Evolutionary conservation across 768 basidiomycete species (phyloP).

Genomic region (Termitomyces sp.): DNA sequence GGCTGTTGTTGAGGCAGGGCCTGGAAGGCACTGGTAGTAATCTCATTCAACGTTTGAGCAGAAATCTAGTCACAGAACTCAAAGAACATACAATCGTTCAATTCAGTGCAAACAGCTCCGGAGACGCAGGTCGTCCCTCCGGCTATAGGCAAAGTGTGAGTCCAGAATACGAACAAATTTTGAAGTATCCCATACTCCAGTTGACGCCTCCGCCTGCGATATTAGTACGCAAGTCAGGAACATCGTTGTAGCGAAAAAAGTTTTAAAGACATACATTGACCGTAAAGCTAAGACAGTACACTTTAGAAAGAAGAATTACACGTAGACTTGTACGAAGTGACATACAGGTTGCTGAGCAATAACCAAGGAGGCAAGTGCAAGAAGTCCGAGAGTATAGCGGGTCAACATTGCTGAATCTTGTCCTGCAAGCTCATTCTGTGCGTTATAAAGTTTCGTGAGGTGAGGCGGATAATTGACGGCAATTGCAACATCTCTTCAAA

Average conservation of each 20-base stretch:
- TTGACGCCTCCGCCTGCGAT: conserved; percentile 19
- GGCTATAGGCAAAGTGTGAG: conserved; percentile 9
- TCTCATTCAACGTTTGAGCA: conserved; percentile 16
- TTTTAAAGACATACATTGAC: conserved; percentile 15
- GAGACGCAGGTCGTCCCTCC: conserved; percentile 33
- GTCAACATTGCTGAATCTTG: conserved; percentile 8
- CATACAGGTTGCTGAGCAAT: conserved; percentile 21
- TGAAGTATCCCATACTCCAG: conserved; percentile 17
- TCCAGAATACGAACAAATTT: background rate
- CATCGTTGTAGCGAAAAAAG: background rate
- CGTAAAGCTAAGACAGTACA: conserved; percentile 7
- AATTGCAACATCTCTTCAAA: background rate
- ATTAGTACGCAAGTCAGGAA: background rate
- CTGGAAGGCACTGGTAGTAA: conserved; percentile 33
- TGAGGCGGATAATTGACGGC: conserved; percentile 4
- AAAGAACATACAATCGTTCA: conserved; percentile 26
- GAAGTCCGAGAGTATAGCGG: conserved; percentile 9
- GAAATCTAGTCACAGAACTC: background rate
- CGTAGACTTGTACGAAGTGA: background rate
- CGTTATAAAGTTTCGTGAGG: background rate
- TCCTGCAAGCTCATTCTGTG: background rate
- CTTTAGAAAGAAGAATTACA: background rate
- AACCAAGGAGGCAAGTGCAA: conserved; percentile 10
- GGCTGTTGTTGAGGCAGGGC: conserved; percentile 20
- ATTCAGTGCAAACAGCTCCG: conserved; percentile 27